Conservation (phyloP, 192 early-diverging fungal species). For the Geranomyces variabilis region DNA sequence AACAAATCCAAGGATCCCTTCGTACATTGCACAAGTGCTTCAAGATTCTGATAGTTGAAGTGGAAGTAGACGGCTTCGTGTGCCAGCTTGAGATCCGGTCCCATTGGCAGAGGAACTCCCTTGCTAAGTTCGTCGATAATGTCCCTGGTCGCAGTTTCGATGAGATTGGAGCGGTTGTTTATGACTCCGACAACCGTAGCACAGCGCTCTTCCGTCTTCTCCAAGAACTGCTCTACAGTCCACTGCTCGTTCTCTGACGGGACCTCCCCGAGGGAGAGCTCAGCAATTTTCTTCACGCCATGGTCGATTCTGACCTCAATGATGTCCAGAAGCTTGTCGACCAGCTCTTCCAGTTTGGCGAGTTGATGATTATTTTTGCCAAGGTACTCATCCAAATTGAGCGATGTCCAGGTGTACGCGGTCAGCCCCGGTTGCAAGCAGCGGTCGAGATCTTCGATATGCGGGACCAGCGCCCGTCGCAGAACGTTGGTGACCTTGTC, state of each 20-base stretch:
- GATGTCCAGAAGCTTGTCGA: slow-evolving; percentile 64
- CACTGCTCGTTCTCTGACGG: slow-evolving; percentile 62
- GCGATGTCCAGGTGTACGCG: slow-evolving; percentile 64
- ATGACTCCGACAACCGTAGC: slow-evolving; percentile 48
- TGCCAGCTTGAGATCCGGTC: slow-evolving; percentile 52
- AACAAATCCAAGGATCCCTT: slow-evolving; percentile 65
- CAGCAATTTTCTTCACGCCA: slow-evolving; percentile 58
- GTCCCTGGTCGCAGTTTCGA: slow-evolving; percentile 62
- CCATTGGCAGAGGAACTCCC: slow-evolving; percentile 45
- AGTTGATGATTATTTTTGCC: slow-evolving; percentile 55
- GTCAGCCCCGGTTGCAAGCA: slow-evolving; percentile 64
- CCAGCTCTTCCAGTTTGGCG: slow-evolving; percentile 57
- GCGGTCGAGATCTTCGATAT: slow-evolving; percentile 64
- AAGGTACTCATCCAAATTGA: slow-evolving; percentile 62
- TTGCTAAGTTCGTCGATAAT: slow-evolving; percentile 60
- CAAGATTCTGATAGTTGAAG: slow-evolving; percentile 65
- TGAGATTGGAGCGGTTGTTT: slow-evolving; percentile 61
- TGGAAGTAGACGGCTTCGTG: slow-evolving; percentile 68
- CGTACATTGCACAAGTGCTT: slow-evolving; percentile 63
- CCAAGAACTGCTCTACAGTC: slow-evolving; percentile 63
- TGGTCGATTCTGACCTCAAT: slow-evolving; percentile 59
- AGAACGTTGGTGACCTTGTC: slow-evolving; percentile 55
- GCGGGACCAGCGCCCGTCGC: slow-evolving; percentile 56
- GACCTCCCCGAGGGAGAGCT: slow-evolving; percentile 58
- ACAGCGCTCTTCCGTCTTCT: slow-evolving; percentile 60